Percentiles rank a stretch among this genome's conserved stretches.
Conservation (phyloP, 805 yeast genomes). For the Yarrowia alimentaria region DNA sequence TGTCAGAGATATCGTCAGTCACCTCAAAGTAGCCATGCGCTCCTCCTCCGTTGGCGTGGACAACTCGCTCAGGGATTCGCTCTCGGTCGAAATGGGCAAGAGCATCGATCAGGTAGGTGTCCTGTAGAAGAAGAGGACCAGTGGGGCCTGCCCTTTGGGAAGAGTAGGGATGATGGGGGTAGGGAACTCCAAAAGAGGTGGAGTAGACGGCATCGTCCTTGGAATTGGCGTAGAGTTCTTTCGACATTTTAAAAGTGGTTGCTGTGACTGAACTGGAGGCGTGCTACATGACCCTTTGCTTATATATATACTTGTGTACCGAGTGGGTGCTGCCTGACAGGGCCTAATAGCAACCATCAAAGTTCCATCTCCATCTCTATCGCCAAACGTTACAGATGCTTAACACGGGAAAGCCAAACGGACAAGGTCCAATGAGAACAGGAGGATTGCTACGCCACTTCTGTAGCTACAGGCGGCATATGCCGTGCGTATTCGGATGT, state of each 20-base stretch:
- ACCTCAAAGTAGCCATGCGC: conserved; percentile 85
- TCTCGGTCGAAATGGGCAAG: conserved; percentile 87
- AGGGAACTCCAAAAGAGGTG: conserved; percentile 22
- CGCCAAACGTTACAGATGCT: too few species aligned
- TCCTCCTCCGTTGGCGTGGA: conserved; percentile 92
- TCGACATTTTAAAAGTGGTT: conserved; percentile 1
- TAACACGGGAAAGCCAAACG: too few species aligned
- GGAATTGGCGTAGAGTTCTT: conserved; percentile 19
- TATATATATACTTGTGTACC: background rate
- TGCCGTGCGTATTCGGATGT: too few species aligned
- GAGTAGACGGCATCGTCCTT: conserved; percentile 25
- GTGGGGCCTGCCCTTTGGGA: conserved; percentile 60
- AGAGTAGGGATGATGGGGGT: conserved; percentile 29
- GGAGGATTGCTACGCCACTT: too few species aligned
- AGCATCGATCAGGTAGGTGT: conserved; percentile 74
- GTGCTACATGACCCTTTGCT: background rate
- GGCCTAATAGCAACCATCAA: too few species aligned
- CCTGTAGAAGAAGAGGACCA: conserved; percentile 81
- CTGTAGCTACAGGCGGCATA: too few species aligned
- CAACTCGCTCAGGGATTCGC: conserved; percentile 89
- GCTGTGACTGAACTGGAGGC: too few species aligned
- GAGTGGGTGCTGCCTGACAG: too few species aligned
- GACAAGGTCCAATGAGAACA: too few species aligned
- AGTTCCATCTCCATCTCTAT: too few species aligned
- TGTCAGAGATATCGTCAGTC: conserved; percentile 77